Conservation (phyloP, 1,284 basidiomycete genomes). For the Puccinia brachypodii region DNA sequence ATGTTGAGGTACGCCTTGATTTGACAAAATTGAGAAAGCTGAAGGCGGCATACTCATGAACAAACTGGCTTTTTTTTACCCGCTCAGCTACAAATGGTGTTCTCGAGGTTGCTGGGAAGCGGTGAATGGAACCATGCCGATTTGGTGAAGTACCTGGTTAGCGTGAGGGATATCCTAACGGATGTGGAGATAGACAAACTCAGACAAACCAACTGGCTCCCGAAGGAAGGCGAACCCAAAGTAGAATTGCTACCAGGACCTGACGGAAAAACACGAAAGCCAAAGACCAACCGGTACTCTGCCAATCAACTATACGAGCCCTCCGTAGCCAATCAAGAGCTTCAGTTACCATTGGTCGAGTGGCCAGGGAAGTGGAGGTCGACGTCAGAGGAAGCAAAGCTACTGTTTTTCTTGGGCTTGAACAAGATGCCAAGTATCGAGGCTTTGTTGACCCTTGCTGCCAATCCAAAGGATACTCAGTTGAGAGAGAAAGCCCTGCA, state of each 20-base stretch:
- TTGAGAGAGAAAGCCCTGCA: conserved; percentile 52
- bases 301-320: conserved; percentile 70
- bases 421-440: conserved; percentile 70
- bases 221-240: conserved; percentile 62
- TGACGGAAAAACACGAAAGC: conserved; percentile 65
- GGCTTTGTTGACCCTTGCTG: conserved; percentile 68
- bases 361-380: conserved; percentile 83
- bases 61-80: conserved; percentile 56
- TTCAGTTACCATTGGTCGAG: conserved; percentile 79
- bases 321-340: conserved; percentile 67
- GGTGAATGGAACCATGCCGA: conserved; percentile 60
- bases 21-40: conserved; percentile 63
- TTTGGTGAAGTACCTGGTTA: conserved; percentile 79
- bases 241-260: conserved; percentile 55
- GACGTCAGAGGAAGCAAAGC: conserved; percentile 82
- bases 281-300: conserved; percentile 52
- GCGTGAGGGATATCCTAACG: conserved; percentile 72
- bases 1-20: conserved; percentile 64
- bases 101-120: conserved; percentile 58
- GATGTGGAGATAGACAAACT: conserved; percentile 71
- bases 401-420: conserved; percentile 78
- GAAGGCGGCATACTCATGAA: conserved; percentile 60
- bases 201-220: conserved; percentile 76
- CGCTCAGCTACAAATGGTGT: conserved; percentile 57
- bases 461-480: conserved; percentile 61